Evolutionary conservation across 2,329 filamentous ascomycete species (phyloP).

Genomic region (Diplodia corticola): DNA sequence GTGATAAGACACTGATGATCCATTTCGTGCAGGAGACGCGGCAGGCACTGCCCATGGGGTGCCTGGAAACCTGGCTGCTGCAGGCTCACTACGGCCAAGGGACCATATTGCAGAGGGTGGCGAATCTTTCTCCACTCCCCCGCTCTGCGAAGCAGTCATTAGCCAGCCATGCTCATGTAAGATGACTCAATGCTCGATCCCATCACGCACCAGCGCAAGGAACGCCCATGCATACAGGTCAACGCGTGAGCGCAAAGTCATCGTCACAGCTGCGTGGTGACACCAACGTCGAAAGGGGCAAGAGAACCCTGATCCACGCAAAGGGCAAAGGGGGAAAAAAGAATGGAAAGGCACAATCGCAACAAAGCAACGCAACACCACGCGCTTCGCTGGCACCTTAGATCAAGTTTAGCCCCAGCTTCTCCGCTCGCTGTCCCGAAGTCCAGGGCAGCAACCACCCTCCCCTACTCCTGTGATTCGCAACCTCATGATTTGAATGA

Average conservation of each 20-base stretch:
- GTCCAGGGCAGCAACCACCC: background rate
- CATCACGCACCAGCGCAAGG: background rate
- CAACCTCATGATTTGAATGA: constrained; percentile 12
- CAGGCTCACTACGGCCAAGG: background rate
- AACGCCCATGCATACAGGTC: background rate
- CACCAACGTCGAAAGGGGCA: background rate
- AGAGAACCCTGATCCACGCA: background rate
- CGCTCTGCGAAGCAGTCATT: background rate
- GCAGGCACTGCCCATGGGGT: background rate
- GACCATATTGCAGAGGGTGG: background rate
- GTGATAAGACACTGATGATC: background rate
- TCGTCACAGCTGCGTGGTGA: background rate
- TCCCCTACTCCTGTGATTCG: background rate
- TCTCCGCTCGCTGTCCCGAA: background rate
- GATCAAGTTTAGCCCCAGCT: background rate
- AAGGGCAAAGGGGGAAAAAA: background rate
- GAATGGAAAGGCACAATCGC: background rate
- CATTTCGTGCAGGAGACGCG: background rate
- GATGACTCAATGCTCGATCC: background rate
- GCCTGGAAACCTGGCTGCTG: background rate
- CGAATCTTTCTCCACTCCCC: background rate
- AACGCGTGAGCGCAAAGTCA: background rate
- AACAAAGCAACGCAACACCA: background rate
- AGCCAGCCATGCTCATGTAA: background rate
- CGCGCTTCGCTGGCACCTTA: background rate